phyloP scores from a whole-genome alignment of 148 eudicot genomes.

The Mesembryanthemum crystallinum region DNA sequence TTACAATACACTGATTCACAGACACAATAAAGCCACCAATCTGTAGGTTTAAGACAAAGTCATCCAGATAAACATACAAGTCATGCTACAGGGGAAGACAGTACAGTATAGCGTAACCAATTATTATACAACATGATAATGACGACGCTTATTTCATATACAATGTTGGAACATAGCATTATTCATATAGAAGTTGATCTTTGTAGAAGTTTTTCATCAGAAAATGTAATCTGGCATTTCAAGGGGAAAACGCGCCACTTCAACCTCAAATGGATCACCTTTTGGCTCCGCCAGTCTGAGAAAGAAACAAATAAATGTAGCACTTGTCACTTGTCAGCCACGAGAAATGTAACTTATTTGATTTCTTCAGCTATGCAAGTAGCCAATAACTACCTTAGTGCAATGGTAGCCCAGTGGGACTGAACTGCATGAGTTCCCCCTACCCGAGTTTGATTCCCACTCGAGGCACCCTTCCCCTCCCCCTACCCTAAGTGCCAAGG shows the following conservation, averaged over 20 bases:
- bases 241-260: conserved; percentile 61
- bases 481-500: too few relatives aligned
- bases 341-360: neutral
- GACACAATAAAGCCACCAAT: too few relatives aligned
- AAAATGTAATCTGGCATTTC: conserved; percentile 68
- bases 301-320: conserved; percentile 2
- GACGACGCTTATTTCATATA: neutral
- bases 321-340: neutral
- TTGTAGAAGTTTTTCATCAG: conserved; percentile 28
- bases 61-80: neutral
- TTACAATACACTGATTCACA: too few relatives aligned
- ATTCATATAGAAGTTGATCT: too few relatives aligned
- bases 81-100: too few relatives aligned
- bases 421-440: too few relatives aligned
- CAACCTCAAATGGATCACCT: conserved; percentile 52
- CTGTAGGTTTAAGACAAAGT: neutral
- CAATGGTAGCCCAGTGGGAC: neutral
- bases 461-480: too few relatives aligned
- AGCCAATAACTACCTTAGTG: neutral
- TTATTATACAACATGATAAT: neutral
- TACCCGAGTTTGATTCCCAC: too few relatives aligned
- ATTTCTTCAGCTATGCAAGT: too few relatives aligned
- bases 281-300: conserved; percentile 53
- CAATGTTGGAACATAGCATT: neutral
- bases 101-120: neutral